Evolutionary conservation across 1,284 basidiomycete species (phyloP), one percentile per base, ranked within the genome.

Genomic region (Marasmius sp.): DNA sequence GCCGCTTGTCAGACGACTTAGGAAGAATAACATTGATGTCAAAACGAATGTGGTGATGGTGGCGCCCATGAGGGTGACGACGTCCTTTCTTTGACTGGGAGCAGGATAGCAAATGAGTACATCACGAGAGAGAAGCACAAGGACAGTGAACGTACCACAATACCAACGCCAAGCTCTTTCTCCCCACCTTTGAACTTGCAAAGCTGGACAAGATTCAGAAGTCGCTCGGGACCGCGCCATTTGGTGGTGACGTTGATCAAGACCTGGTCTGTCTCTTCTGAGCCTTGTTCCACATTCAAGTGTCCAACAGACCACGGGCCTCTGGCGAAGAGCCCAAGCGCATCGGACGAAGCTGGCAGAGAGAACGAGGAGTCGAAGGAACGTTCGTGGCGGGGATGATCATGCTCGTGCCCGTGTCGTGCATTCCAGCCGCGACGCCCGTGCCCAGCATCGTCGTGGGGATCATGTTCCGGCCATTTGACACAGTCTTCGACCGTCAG

Each of bases 131-230:
- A 10, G 8, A 34, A 14, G 11, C 7, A 36, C 20, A 6, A 49
- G 41, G 12, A 11, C 6, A 33, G 18, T 37, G n/a, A n/a, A 72
- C 79, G 61, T 62, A 80, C 81, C 38, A 81, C 77, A 41, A 83
- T 74, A 11, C 79, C 78, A 54, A 83, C 65, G 27, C 80, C 81
- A 55, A 74, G 59, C 56, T 75, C 71, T 1, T 65, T 70, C 1
- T 74, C 73, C 0, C 57, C 62, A 20, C 70, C 67, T 48, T 67
- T 65, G 14, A 76, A 60, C 14, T 61, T 65, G 61, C 81, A 82
- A 39, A 82, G 73, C n/a, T 72, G 62, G 39, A 74, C 70, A n/a
- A 43, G 64, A n/a, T 74, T 67, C 20, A 79, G 65, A 8, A 62
- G 64, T 16, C n/a, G 14, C 9, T 67, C 54, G 43, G 69, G 62